Percentiles rank a stretch among this genome's conserved stretches.
Conservation (phyloP, 176 grass and related monocot species). For the Cenchrus americanus region DNA sequence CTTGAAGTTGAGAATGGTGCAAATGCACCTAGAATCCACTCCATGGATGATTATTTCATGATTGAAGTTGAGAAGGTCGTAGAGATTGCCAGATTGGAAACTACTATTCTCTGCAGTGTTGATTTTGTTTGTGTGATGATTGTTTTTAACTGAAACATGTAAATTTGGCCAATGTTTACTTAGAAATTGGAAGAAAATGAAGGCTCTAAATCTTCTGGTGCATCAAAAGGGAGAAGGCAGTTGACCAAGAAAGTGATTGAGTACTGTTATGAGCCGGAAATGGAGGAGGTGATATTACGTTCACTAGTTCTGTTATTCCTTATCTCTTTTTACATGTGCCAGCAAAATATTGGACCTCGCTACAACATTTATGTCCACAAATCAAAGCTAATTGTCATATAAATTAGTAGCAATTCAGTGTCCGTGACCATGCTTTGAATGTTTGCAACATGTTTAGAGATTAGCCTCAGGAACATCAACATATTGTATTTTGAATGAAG, state of each 20-base stretch:
- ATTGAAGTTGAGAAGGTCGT: conserved; percentile 97
- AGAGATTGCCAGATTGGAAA: conserved; percentile 8
- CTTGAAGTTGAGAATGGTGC: conserved; percentile 93
- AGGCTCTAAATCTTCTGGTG: conserved; percentile 68
- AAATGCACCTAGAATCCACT: conserved; percentile 92
- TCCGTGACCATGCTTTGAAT: too few species aligned
- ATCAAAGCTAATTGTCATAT: conserved; percentile 4
- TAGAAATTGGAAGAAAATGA: conserved; percentile 71
- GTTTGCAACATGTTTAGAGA: neutral
- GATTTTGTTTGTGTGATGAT: conserved; percentile 24
- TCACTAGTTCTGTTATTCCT: conserved; percentile 35
- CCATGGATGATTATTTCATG: conserved; percentile 99
- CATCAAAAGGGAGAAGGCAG: conserved; percentile 76
- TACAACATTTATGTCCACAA: conserved; percentile 7
- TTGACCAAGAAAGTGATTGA: conserved; percentile 96
- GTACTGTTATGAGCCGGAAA: conserved; percentile 97
- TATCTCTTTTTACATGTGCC: neutral
- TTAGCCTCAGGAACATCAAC: neutral
- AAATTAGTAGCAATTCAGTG: neutral
- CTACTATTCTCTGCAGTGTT: neutral
- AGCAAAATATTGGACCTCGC: conserved; percentile 10
- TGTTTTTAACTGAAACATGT: conserved; percentile 20
- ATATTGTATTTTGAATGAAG: neutral
- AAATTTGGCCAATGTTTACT: conserved; percentile 29
- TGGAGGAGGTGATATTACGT: conserved; percentile 83